Evolutionary conservation across 2,329 filamentous ascomycete genomes (phyloP).

Genomic region (Penicillium freii): DNA sequence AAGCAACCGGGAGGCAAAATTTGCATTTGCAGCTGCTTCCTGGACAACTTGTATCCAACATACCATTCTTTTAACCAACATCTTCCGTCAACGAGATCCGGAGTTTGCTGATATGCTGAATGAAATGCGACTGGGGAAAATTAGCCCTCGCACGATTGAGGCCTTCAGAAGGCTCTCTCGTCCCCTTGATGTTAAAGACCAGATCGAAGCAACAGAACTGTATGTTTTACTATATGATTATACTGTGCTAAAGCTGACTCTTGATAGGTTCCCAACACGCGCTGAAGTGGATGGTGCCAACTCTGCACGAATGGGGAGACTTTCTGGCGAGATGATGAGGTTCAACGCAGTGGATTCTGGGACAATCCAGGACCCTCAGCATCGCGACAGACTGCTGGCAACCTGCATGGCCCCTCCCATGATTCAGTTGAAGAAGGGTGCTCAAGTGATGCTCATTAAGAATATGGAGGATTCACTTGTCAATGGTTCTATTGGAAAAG

Average conservation of each 20-base stretch:
- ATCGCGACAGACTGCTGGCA: conserved; percentile 73
- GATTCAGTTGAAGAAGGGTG: conserved; percentile 81
- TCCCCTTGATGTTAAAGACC: conserved; percentile 69
- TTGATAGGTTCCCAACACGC: conserved; percentile 73
- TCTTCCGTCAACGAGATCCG: conserved; percentile 91
- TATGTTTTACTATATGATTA: conserved; percentile 37
- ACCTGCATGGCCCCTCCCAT: conserved; percentile 91
- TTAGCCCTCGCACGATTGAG: conserved; percentile 71
- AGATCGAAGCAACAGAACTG: conserved; percentile 80
- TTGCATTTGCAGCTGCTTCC: conserved; percentile 87
- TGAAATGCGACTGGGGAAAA: conserved; percentile 87
- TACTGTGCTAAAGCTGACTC: conserved; percentile 21
- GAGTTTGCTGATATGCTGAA: conserved; percentile 95
- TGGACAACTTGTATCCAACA: conserved; percentile 94
- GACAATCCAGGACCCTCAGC: conserved; percentile 59
- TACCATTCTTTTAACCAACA: conserved; percentile 90
- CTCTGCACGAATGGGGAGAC: conserved; percentile 64
- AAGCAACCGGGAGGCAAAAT: conserved; percentile 69
- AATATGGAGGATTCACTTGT: conserved; percentile 93
- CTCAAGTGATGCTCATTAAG: conserved; percentile 99
- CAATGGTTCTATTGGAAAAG: conserved; percentile 88
- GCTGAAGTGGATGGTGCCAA: conserved; percentile 89
- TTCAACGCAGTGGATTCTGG: conserved; percentile 78
- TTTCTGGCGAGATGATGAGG: conserved; percentile 65
- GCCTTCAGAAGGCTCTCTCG: conserved; percentile 73